Evolutionary conservation across 2,329 filamentous ascomycete genomes (phyloP).

Genomic region (Graphiopsis chlorocephala): DNA sequence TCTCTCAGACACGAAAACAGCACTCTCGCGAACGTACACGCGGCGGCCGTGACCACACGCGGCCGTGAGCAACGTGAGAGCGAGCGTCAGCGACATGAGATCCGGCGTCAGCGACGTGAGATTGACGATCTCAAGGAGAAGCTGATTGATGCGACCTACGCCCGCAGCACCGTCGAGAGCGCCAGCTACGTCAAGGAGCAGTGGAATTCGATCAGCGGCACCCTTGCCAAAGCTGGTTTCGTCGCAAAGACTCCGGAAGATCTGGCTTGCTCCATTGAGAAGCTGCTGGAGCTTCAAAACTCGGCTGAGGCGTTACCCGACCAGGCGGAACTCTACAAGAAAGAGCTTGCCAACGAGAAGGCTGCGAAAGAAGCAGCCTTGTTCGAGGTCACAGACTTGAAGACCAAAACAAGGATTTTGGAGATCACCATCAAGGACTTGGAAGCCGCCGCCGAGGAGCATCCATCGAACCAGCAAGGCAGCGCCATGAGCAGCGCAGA

Average conservation of each 20-base stretch:
- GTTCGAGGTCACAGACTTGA: background rate
- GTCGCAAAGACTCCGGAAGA: background rate
- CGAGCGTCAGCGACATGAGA: background rate
- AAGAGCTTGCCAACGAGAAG: background rate
- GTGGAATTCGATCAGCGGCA: background rate
- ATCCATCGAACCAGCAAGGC: too few species aligned
- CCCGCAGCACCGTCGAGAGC: background rate
- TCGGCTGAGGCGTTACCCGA: background rate
- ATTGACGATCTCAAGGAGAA: background rate
- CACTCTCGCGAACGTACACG: background rate
- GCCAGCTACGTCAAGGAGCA: background rate
- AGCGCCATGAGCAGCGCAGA: too few species aligned
- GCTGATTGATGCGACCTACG: background rate
- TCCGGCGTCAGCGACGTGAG: background rate
- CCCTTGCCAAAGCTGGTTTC: background rate
- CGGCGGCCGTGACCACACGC: background rate
- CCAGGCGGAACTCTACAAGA: background rate
- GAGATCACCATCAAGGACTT: background rate
- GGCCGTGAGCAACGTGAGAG: background rate
- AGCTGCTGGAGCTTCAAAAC: background rate
- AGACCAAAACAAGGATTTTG: background rate
- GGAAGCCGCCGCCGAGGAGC: background rate
- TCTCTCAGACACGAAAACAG: background rate
- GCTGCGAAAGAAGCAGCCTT: background rate
- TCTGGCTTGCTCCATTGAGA: background rate